Evolutionary conservation across 768 basidiomycete genomes (phyloP), one percentile per base, ranked within the genome.

Genomic region (Hypholoma sublateritium): DNA sequence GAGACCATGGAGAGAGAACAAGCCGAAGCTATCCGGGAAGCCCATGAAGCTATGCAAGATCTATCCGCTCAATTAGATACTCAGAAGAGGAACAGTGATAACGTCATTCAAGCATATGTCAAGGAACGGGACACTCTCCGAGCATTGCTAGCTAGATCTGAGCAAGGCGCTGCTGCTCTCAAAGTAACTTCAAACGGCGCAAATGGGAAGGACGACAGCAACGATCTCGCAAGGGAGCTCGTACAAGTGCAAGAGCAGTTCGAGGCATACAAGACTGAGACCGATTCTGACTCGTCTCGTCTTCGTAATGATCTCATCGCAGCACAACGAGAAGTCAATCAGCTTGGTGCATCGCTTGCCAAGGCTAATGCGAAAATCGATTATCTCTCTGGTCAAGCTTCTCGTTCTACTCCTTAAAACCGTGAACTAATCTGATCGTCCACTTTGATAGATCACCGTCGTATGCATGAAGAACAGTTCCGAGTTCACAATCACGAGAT

Each of bases 61-160:
- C 77, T 98, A 16, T 86, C 86, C 16, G 77, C 83, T 13, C 88
- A 94, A 68, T 76, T 97, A 12, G 92, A 95, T 59, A 75, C 80
- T 39, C 87, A 93, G 71, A 87, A 89, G 72, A 85, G 84, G 70
- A 79, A 77, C 68, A 80, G 82, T 66, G 87, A 89, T 34, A 72
- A 74, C n/a, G 78, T 86, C 44, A 86, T 92, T 41, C 87, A 91
- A 64, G 86, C 89, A 8, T 91, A 89, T 56, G 81, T 89, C 72
- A 91, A 91, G 71, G 96, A 98, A 72, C 77, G 93, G 5, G 97
- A 97, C 62, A 83, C 92, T 44, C 80, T 95, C 61, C 88, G 85
- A 63, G 80, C 81, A 37, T 83, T 97, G 80, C 77, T 95, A 14
- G 77, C 78, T 16, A 74, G 90, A 50, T 76, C 79, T 13, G 77